Conservation (phyloP, 345 rosid species). For the Murraya koenigii region DNA sequence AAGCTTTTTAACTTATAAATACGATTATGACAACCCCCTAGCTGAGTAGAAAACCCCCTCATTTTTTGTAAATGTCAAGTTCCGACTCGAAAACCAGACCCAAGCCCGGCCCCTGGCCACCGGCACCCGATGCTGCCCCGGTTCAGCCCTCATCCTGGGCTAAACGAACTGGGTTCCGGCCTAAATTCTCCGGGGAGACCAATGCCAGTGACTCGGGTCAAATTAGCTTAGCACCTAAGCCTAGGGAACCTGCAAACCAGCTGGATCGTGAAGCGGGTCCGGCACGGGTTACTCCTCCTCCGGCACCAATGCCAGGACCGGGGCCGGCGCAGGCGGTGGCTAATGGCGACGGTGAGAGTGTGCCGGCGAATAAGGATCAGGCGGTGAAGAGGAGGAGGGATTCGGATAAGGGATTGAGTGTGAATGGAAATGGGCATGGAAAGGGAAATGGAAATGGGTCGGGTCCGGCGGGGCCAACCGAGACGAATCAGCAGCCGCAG, state of each 20-base stretch:
- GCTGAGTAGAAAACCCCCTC: too few species aligned
- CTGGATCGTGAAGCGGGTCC: constrained; percentile 84
- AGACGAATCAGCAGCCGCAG: constrained; percentile 16
- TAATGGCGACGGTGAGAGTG: constrained; percentile 24
- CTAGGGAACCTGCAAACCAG: constrained; percentile 41
- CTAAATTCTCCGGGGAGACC: constrained; percentile 93
- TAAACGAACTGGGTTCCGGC: constrained; percentile 84
- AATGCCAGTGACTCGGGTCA: constrained; percentile 79
- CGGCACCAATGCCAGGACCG: constrained; percentile 8
- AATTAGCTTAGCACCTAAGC: constrained; percentile 45
- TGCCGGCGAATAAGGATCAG: constrained; percentile 48
- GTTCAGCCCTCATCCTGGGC: constrained; percentile 97
- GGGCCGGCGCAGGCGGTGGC: constrained; percentile 26
- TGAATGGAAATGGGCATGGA: constrained; percentile 36
- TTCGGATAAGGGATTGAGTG: constrained; percentile 54
- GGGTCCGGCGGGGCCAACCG: constrained; percentile 31
- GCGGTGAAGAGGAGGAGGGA: constrained; percentile 79
- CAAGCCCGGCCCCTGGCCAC: constrained; percentile 71
- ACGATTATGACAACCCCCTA: neutral
- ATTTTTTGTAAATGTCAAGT: constrained; percentile 44
- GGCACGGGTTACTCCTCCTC: constrained; percentile 14
- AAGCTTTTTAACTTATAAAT: neutral
- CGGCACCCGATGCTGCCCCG: constrained; percentile 70
- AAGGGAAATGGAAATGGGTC: constrained; percentile 16
- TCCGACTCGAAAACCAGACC: constrained; percentile 70